Percentiles rank a stretch among this genome's conserved stretches.
These are phyloP conservation scores for Phalaenopsis hybrid DNA, from an alignment of 116 monocot genomes.

Conservation along the genomic window DNA sequence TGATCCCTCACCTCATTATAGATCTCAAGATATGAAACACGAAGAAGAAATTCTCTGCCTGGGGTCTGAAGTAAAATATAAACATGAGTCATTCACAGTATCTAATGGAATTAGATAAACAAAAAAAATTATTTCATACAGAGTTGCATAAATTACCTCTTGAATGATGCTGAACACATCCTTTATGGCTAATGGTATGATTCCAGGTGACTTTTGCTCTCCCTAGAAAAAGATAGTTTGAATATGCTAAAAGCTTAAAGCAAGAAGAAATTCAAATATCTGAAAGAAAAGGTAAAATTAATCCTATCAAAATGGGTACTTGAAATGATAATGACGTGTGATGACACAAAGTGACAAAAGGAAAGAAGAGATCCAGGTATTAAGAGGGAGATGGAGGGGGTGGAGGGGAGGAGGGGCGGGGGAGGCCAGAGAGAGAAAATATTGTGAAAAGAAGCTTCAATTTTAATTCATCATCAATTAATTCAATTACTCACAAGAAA, in stretches of 20 bases:
- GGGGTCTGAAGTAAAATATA: conserved; percentile 54
- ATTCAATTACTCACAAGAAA: neutral
- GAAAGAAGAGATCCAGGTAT: neutral
- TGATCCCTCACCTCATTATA: conserved; percentile 81
- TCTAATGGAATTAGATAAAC: neutral
- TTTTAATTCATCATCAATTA: neutral
- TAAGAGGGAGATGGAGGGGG: neutral
- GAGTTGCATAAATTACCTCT: conserved; percentile 49
- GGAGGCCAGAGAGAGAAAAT: neutral
- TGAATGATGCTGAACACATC: conserved; percentile 98
- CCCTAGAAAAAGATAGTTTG: conserved; percentile 42
- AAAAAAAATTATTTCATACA: conserved; percentile 5
- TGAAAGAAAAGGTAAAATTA: neutral
- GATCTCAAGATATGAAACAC: conserved; percentile 97
- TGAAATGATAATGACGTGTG: neutral
- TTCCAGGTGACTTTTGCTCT: conserved; percentile 96
- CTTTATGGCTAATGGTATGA: conserved; percentile 92
- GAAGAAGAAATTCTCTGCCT: conserved; percentile 89
- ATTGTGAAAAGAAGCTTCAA: neutral
- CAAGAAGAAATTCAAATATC: neutral
- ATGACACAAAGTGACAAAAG: neutral
- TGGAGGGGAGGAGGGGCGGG: too few relatives aligned
- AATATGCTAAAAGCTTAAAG: neutral
- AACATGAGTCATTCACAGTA: conserved; percentile 2
- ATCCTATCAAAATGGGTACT: neutral